Evolutionary conservation across 805 yeast genomes (phyloP).

Genomic region (Saccharomyces kudriavzevii): DNA sequence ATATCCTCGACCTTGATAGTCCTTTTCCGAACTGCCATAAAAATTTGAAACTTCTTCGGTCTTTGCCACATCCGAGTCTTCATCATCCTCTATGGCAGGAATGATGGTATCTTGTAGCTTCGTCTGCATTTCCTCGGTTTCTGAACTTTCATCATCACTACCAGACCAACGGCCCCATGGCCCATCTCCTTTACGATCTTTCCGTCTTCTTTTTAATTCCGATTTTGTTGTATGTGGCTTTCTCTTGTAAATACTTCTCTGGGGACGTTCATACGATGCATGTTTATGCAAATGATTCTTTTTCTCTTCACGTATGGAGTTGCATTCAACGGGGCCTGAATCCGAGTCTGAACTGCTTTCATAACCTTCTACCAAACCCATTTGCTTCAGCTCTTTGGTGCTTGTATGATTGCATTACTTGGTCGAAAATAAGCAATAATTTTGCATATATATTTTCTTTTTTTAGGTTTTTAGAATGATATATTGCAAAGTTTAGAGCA

Average conservation of each 20-base stretch:
- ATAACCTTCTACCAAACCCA: conserved; percentile 18
- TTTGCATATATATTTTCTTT: neutral
- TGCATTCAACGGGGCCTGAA: neutral
- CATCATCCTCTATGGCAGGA: neutral
- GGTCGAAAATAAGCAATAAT: neutral
- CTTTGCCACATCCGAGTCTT: neutral
- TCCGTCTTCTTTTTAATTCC: conserved; percentile 14
- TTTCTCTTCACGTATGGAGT: neutral
- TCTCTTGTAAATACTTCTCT: conserved; percentile 1
- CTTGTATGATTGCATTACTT: neutral
- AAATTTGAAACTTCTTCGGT: conserved; percentile 11
- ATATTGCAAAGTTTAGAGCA: neutral
- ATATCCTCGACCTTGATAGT: conserved; percentile 57
- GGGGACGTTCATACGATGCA: neutral
- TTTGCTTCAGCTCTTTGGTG: conserved; percentile 1
- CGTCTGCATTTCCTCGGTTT: neutral
- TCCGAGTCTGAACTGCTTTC: conserved; percentile 13
- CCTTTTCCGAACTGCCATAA: conserved; percentile 26
- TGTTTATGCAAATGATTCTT: neutral
- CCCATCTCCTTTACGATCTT: conserved; percentile 16
- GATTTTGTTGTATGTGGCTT: conserved; percentile 7
- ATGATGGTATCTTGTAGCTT: neutral
- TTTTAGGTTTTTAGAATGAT: neutral
- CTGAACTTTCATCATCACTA: conserved; percentile 7
- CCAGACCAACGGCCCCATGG: conserved; percentile 30